Conservation (phyloP, 345 rosid genomes). For the Garcia nutans region DNA sequence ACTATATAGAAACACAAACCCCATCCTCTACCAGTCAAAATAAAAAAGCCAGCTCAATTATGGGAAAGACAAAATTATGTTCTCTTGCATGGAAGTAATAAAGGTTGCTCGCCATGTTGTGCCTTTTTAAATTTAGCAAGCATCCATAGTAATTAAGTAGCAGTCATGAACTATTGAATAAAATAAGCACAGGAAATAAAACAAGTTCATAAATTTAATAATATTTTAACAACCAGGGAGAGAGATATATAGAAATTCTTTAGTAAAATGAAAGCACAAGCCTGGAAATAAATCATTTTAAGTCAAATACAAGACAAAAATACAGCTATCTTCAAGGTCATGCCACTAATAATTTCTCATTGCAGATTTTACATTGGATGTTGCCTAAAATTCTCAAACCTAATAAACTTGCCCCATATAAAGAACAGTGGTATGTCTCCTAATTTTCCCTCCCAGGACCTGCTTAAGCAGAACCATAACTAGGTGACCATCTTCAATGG, state of each 20-base stretch:
- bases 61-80: background rate
- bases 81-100: background rate
- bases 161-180: background rate
- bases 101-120: background rate
- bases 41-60: background rate
- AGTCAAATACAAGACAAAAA: background rate
- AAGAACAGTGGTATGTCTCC: background rate
- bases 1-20: background rate
- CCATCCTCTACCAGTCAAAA: background rate
- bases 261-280: background rate
- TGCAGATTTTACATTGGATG: background rate
- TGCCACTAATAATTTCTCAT: background rate
- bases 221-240: background rate
- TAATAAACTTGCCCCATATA: background rate
- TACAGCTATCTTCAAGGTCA: background rate
- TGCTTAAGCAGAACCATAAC: background rate
- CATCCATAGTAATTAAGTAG: background rate
- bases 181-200: background rate
- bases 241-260: background rate
- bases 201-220: background rate
- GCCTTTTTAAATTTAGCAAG: background rate
- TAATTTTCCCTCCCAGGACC: slow-evolving; percentile 3
- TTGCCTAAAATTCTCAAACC: background rate
- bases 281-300: background rate
- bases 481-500: background rate